A percentile compares a stretch with the other conserved stretches of the same genome.
phyloP scores from a whole-genome alignment of 2,329 filamentous ascomycete genomes.

The Ascosphaera apis region DNA sequence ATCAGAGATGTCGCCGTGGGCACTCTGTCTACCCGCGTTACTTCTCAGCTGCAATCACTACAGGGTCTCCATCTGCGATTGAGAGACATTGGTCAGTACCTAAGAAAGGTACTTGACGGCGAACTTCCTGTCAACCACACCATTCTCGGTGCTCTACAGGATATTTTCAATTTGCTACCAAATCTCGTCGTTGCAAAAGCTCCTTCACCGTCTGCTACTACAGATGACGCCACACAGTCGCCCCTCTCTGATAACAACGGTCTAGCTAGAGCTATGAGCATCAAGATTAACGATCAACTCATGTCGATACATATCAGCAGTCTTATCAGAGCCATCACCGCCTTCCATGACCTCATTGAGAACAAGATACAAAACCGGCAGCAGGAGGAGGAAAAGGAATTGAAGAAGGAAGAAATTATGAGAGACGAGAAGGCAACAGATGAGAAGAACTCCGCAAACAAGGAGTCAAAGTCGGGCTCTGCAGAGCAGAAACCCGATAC shows the following conservation, averaged over 20 bases:
- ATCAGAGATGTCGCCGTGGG: constrained; percentile 96
- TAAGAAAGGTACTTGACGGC: constrained; percentile 85
- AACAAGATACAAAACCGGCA: constrained; percentile 99
- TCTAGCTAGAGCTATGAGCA: constrained; percentile 84
- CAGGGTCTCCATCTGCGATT: constrained; percentile 88
- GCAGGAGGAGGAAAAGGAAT: constrained; percentile 86
- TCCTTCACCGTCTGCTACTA: constrained; percentile 15
- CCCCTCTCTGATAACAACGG: constrained; percentile 47
- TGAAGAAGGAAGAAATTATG: constrained; percentile 41
- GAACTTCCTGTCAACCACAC: constrained; percentile 91
- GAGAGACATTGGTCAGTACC: constrained; percentile 83
- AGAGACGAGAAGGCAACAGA: constrained; percentile 38
- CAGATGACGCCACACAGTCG: constrained; percentile 34
- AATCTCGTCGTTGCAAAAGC: constrained; percentile 73
- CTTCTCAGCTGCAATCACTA: constrained; percentile 88
- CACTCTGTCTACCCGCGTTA: constrained; percentile 87
- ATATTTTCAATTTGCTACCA: constrained; percentile 94
- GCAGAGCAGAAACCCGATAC: constrained; percentile 30
- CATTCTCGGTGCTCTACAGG: constrained; percentile 93
- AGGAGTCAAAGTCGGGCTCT: constrained; percentile 34
- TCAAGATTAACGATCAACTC: constrained; percentile 97
- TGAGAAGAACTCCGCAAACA: constrained; percentile 20
- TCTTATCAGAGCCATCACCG: constrained; percentile 90
- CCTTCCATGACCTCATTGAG: constrained; percentile 97
- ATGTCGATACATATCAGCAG: constrained; percentile 97